phyloP scores from a whole-genome alignment of 2,329 filamentous ascomycete species.

The Sclerotinia subarctica region DNA sequence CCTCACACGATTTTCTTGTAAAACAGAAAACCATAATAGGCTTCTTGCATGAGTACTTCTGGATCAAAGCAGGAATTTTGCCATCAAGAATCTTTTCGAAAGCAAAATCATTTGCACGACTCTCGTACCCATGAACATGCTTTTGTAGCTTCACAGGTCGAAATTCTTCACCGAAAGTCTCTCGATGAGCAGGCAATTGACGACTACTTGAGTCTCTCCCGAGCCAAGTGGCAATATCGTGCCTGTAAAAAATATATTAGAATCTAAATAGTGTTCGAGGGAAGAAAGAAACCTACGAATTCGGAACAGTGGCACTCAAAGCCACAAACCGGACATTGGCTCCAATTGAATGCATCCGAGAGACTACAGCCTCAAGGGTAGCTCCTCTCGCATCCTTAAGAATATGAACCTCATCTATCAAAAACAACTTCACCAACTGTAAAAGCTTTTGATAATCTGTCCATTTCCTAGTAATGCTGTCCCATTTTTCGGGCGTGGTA shows the following conservation, averaged over 20 bases:
- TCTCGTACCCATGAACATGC: constrained; percentile 70
- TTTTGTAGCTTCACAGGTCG: constrained; percentile 75
- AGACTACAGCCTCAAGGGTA: constrained; percentile 78
- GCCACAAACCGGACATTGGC: constrained; percentile 76
- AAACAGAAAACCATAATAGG: constrained; percentile 83
- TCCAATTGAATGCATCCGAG: constrained; percentile 79
- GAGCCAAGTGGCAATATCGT: constrained; percentile 77
- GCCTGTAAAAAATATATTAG: constrained; percentile 23
- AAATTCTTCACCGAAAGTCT: constrained; percentile 76
- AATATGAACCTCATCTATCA: constrained; percentile 87
- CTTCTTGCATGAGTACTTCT: constrained; percentile 64
- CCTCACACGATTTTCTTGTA: constrained; percentile 67
- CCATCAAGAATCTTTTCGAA: constrained; percentile 69
- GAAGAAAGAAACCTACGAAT: constrained; percentile 46
- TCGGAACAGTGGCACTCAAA: constrained; percentile 79
- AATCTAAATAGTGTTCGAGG: no score
- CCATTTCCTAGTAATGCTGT: constrained; percentile 85
- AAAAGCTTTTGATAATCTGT: constrained; percentile 73
- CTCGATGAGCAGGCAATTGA: constrained; percentile 60
- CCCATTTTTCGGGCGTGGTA: constrained; percentile 89
- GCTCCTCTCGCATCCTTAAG: constrained; percentile 76
- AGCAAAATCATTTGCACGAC: constrained; percentile 63
- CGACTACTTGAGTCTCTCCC: constrained; percentile 61
- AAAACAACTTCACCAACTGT: constrained; percentile 71
- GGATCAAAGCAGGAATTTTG: constrained; percentile 64